phyloP scores from a whole-genome alignment of 805 yeast species.

The Priceomyces haplophilus region DNA sequence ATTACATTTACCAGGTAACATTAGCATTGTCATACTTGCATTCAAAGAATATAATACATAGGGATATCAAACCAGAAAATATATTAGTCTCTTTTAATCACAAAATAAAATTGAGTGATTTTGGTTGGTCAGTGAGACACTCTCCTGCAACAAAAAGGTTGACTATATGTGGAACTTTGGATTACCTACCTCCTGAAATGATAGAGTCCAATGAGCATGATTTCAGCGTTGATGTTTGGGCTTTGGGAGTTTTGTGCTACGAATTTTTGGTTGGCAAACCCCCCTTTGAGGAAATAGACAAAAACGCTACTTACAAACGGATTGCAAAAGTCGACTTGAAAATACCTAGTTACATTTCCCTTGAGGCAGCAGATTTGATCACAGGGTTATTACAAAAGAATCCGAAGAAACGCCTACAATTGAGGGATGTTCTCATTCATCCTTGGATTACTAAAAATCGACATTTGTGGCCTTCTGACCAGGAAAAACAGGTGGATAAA shows the following conservation, averaged over 20 bases:
- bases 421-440: constrained; percentile 64
- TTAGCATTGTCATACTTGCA: constrained; percentile 77
- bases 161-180: constrained; percentile 95
- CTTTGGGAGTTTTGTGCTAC: constrained; percentile 84
- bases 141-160: constrained; percentile 46
- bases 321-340: constrained; percentile 74
- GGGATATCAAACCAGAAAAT: constrained; percentile 90
- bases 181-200: constrained; percentile 92
- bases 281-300: constrained; percentile 86
- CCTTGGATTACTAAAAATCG: constrained; percentile 79
- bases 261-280: constrained; percentile 79
- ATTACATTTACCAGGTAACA: constrained; percentile 80
- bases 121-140: constrained; percentile 68
- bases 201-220: constrained; percentile 87
- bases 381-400: constrained; percentile 58
- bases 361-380: constrained; percentile 78
- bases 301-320: constrained; percentile 73
- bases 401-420: constrained; percentile 61
- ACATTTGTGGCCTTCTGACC: constrained; percentile 52
- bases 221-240: constrained; percentile 92
- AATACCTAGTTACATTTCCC: constrained; percentile 67
- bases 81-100: constrained; percentile 52
- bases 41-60: constrained; percentile 65
- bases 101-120: constrained; percentile 49
- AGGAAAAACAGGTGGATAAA: background rate